phyloP scores from a whole-genome alignment of 305 asterid genomes.

The Plantago coronopus region DNA sequence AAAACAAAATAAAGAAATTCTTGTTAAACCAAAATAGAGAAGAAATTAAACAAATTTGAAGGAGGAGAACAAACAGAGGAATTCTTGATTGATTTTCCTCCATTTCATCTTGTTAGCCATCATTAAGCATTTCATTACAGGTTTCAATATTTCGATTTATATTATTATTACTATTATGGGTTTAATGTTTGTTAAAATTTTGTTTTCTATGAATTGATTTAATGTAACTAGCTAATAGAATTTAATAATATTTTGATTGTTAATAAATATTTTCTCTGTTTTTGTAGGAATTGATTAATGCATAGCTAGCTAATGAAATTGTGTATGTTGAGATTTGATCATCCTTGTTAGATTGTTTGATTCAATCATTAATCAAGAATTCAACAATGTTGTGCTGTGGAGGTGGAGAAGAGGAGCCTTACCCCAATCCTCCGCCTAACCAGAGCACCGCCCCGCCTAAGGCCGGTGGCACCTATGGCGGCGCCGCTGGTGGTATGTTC shows the following conservation, averaged over 20 bases:
- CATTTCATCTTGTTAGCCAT: too few relatives aligned
- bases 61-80: too few relatives aligned
- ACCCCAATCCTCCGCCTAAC: slow-evolving; percentile 61
- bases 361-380: not conserved
- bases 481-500: slow-evolving; percentile 27
- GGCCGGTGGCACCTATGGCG: slow-evolving; percentile 47
- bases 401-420: slow-evolving; percentile 69
- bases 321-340: slow-evolving; percentile 4
- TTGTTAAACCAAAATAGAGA: too few relatives aligned
- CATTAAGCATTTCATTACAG: too few relatives aligned
- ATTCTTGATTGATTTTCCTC: too few relatives aligned
- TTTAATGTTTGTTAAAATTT: too few relatives aligned
- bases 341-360: slow-evolving; percentile 17
- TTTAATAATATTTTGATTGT: not conserved
- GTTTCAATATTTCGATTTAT: too few relatives aligned
- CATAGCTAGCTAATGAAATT: not conserved
- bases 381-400: slow-evolving; percentile 70
- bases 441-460: slow-evolving; percentile 61
- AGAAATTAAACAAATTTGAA: too few relatives aligned
- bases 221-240: too few relatives aligned
- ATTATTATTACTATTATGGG: too few relatives aligned
- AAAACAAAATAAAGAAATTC: too few relatives aligned
- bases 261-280: not conserved
- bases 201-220: too few relatives aligned
- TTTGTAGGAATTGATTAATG: slow-evolving; percentile 21